Evolutionary conservation across 371 early-diverging fungal genomes (phyloP).

Genomic region (Rhizopus stolonifer): DNA sequence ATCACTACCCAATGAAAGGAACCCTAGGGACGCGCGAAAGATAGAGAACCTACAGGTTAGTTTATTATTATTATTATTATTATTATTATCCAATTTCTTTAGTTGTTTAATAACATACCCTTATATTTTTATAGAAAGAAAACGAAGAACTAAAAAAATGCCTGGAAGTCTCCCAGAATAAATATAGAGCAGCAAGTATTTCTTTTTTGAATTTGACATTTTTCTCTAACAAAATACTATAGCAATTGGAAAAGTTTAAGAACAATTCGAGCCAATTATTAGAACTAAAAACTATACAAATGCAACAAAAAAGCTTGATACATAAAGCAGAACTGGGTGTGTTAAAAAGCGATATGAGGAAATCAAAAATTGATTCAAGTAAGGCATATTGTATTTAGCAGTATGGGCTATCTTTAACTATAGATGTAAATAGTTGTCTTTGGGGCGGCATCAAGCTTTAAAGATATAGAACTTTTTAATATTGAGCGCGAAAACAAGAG

Average conservation of each 20-base stretch:
- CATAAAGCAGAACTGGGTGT: neutral
- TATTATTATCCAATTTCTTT: too few relatives aligned
- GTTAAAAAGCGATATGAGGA: neutral
- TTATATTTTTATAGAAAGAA: neutral
- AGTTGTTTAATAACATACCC: neutral
- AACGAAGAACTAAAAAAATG: neutral
- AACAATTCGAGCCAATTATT: neutral
- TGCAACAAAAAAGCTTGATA: neutral
- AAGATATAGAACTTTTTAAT: too few relatives aligned
- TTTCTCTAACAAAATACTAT: neutral
- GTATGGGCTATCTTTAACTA: too few relatives aligned
- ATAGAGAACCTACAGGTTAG: neutral
- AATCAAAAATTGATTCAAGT: neutral
- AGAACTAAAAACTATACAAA: neutral
- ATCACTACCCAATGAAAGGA: neutral
- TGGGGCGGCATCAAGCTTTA: too few relatives aligned
- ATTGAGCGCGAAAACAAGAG: too few relatives aligned
- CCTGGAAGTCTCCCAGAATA: neutral
- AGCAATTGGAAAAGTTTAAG: neutral
- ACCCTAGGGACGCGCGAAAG: neutral
- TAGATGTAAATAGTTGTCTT: too few relatives aligned
- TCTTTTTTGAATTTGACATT: neutral
- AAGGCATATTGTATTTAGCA: too few relatives aligned
- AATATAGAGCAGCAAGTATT: neutral
- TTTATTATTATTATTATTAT: neutral